Base-by-base conservation (phyloP, 108 stramenopile genomes). In the Nitzschia sp. region DNA sequence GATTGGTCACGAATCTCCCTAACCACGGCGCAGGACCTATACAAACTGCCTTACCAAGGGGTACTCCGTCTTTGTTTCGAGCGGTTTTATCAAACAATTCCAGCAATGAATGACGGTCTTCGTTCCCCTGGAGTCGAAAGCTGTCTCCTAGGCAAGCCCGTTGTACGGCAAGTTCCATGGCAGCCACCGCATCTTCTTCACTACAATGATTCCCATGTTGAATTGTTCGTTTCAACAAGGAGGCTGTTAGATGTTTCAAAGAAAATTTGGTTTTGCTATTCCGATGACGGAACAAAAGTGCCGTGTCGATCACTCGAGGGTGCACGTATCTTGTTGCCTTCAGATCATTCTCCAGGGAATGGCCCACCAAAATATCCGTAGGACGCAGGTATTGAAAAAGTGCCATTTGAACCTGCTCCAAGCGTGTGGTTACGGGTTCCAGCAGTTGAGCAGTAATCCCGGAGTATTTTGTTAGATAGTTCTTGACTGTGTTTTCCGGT, bases 271-370 rank as follows among this genome's bases (percentile, higher is more conserved):
- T 69, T 19, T 80, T 76, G 51, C 79, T 85, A 57, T 73, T 84
- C 11, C 38, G 39, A 38, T 65, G 41, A 44, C 78, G 78, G 76
- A 91, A 97, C 22, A 96, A 40, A 15, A 95, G 64, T 39, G 94
- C 73, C 8, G 96, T 96, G 68, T 97, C 96, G 26, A 94, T 80
- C 11, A 91, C 67, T 19, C 74, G 71, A 40, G 66, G 57, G 70
- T 97, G 96, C 11, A 90, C 70, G 11, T 90, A 76, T 40, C 77
- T 70, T 6, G 91, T 70, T 15, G 94, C 94, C 57, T 63, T 77
- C 11, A 97, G 71, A 76, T 97, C 96, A 69, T 95, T 94, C 66
- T 97, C 96, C 40, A 94, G 71, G 38, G 91, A 92, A 81, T 97
- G 96, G 0, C 95, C 96, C 38, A 96, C 83, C 48, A 97, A 50